Percentiles rank a stretch among this genome's conserved stretches.
phyloP scores from a whole-genome alignment of 305 asterid species.

The Fraxinus baroniana region DNA sequence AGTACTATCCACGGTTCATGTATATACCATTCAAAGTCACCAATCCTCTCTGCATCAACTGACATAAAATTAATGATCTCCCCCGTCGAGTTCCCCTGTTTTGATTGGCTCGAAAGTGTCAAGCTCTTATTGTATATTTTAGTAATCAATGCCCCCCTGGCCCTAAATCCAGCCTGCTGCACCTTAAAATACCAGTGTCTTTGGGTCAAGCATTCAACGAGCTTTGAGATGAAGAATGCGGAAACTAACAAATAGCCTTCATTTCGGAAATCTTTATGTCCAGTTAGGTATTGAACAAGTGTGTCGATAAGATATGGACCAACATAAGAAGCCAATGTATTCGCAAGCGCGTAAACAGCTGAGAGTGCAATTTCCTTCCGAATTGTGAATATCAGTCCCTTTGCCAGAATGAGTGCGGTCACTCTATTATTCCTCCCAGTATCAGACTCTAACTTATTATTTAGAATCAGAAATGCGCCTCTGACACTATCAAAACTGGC shows the following conservation, averaged over 20 bases:
- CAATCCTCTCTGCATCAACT: background rate
- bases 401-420: conserved; percentile 59
- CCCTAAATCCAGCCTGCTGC: conserved; percentile 31
- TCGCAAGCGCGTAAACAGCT: background rate
- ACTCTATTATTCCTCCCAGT: conserved; percentile 36
- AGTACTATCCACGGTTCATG: background rate
- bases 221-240: conserved; percentile 54
- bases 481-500: conserved; percentile 46
- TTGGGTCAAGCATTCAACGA: conserved; percentile 59
- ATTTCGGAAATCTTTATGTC: background rate
- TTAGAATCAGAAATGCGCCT: conserved; percentile 47
- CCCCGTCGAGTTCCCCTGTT: background rate
- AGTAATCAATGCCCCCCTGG: background rate
- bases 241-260: conserved; percentile 36
- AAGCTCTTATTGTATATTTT: background rate
- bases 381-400: conserved; percentile 52
- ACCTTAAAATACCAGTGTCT: conserved; percentile 66
- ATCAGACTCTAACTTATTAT: conserved; percentile 18
- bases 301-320: background rate
- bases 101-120: background rate
- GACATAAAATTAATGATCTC: background rate
- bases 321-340: background rate
- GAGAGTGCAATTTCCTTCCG: background rate
- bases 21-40: background rate
- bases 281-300: background rate